Base-by-base conservation (phyloP, 2,329 filamentous ascomycete species). In the Claviceps purpurea region DNA sequence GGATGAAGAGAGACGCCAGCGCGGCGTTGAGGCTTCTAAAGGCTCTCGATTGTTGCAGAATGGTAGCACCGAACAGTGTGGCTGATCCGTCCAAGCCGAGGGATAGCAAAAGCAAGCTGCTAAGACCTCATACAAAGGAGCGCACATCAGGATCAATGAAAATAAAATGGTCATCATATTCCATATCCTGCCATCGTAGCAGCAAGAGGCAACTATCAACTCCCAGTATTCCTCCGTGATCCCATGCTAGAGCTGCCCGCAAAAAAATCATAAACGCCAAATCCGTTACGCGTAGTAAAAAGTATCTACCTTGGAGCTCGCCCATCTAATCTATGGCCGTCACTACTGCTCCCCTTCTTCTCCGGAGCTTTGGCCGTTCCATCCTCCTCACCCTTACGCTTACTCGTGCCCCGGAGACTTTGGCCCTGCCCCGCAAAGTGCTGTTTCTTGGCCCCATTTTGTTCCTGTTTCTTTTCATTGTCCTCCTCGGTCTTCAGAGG, bases 401-500 rank as follows among this genome's bases (percentile, higher is more conserved):
- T 94, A 37, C 77, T 73, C 1, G 75, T 77, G 16, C 80, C 76
- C 43, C 81, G 75, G 40, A 96, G 70, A 5, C 86, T 93, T 67
- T 96, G 87, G 0, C 91, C 91, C 57, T 87, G 81, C 0, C 91
- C 91, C 4, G 84, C 81, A 67, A 95, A 95, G 59, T 82, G 81
- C n/a, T 85, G 84, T 57, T 81, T 79, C 54, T 76, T 75, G 4
- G 78, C 75, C n/a, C 81, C 58, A 55, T 81, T 77, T 40, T 81
- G 77, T 54, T 85, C 81, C 55, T 82, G 58, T 55, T 81, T 78
- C 55, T 82, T 75, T 50, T 81, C 79, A 64, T 81, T 82, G 53
- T 88, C 81, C 39, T 81, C 84, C 53, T 85, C 81, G 8, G 87
- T 87, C 72, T 89, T 90, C 43, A 94, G 75, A 0, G 91, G 91